phyloP scores from a whole-genome alignment of 805 yeast species.

The Ogataea haglerorum region DNA sequence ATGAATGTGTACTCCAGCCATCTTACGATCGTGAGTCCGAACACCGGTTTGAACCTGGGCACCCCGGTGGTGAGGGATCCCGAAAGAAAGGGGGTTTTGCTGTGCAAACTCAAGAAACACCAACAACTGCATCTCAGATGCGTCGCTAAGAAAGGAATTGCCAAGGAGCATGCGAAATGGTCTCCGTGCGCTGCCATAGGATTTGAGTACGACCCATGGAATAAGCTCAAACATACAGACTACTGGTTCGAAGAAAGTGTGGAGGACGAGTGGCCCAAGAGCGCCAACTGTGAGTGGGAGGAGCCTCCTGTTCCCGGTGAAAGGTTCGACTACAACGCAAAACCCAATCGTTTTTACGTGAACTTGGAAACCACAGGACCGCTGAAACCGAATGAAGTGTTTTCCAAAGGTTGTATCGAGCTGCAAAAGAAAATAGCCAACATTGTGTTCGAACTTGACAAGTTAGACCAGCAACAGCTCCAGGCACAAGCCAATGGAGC shows the following conservation, averaged over 20 bases:
- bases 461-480: slow-evolving; percentile 34
- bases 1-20: slow-evolving; percentile 90
- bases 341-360: slow-evolving; percentile 76
- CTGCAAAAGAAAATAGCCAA: slow-evolving; percentile 89
- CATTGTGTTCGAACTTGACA: slow-evolving; percentile 65
- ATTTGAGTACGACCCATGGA: slow-evolving; percentile 99
- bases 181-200: slow-evolving; percentile 94
- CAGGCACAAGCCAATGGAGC: slow-evolving; percentile 35
- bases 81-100: slow-evolving; percentile 76
- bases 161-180: slow-evolving; percentile 99
- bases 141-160: slow-evolving; percentile 95
- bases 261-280: slow-evolving; percentile 89
- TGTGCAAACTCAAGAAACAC: slow-evolving; percentile 86
- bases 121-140: slow-evolving; percentile 89
- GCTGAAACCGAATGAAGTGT: slow-evolving; percentile 85
- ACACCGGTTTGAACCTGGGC: slow-evolving; percentile 50
- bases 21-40: slow-evolving; percentile 40
- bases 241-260: slow-evolving; percentile 93
- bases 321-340: slow-evolving; percentile 77
- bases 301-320: slow-evolving; percentile 91
- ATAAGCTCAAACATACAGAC: slow-evolving; percentile 91
- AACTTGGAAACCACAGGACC: slow-evolving; percentile 93
- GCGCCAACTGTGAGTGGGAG: slow-evolving; percentile 89
- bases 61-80: slow-evolving; percentile 81
- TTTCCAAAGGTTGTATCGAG: slow-evolving; percentile 77